Evolutionary conservation across 768 basidiomycete genomes (phyloP), one percentile per base, ranked within the genome.

Genomic region (Scleroderma citrinum): DNA sequence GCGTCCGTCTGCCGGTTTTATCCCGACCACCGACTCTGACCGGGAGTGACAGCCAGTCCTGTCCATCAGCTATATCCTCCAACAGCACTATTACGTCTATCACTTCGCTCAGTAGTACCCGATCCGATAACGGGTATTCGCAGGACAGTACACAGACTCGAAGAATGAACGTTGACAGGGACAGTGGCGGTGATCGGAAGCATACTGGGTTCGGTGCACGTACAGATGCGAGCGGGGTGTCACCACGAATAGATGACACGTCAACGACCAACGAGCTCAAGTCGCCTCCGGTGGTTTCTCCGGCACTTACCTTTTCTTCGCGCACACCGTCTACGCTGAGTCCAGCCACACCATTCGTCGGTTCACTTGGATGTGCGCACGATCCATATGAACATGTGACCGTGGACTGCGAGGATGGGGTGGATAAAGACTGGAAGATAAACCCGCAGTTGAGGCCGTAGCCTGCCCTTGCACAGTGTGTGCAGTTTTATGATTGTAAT

Each of bases 341-440:
- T 59, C 84, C 84, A 16, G 76, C 82, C 11, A 86, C 83, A 11
- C 83, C 83, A 11, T 86, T 84, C 68, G 81, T 85, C 65, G 77
- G 78, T 23, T 77, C 79, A 7, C 84, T 85, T 59, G 43, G 42
- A 17, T 48, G 61, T 19, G 51, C 54, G 26, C 58, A 63, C 44
- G 71, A 69, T 21, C 52, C 46, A 20, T 72, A 69, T 51, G 67
- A 65, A 17, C 54, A 50, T 26, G 36, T 57, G 54, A 48, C 54
- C 31, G 49, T 50, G 38, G 63, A 36, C n/a, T n/a, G n/a, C 34
- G 61, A 67, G 20, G 62, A 58, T 4, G 39, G 45, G 32, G 23
- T 50, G 1, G 62, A 66, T 50, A 60, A 60, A 42, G 64, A 51
- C 44, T 32, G 57, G 34, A 68, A 56, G 53, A 51, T 32, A 26